Percentiles rank a stretch among this genome's conserved stretches.
Conservation (phyloP, 768 basidiomycete genomes). For the Mycena epipterygia region DNA sequence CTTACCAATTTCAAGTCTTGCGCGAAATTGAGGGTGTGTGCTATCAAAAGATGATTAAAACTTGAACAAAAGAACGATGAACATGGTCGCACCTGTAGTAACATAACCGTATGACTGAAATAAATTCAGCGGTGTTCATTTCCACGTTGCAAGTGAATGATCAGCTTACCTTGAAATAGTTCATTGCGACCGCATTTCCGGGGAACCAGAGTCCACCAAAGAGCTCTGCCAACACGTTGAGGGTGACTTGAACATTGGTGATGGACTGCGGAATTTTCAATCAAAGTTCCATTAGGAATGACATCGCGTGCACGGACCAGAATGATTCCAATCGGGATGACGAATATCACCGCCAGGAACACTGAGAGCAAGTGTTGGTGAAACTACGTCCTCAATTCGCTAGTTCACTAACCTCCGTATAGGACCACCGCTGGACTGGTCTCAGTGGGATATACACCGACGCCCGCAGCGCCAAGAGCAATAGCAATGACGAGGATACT, state of each 20-base stretch:
- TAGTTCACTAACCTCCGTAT: slow-evolving; percentile 37
- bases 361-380: slow-evolving; percentile 5
- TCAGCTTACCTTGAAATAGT: slow-evolving; percentile 43
- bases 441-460: slow-evolving; percentile 49
- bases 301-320: not conserved
- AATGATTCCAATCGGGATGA: slow-evolving; percentile 50
- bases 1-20: slow-evolving; percentile 47
- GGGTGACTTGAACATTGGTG: slow-evolving; percentile 50
- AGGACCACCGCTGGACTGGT: slow-evolving; percentile 45
- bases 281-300: no score
- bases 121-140: not conserved
- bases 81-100: no score
- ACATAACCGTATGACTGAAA: slow-evolving; percentile 48
- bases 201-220: slow-evolving; percentile 45
- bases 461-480: slow-evolving; percentile 44
- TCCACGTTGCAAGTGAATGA: not conserved
- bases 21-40: slow-evolving; percentile 44
- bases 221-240: slow-evolving; percentile 56
- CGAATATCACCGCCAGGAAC: slow-evolving; percentile 36
- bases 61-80: no score
- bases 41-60: no score
- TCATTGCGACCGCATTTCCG: slow-evolving; percentile 51
- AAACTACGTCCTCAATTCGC: not conserved
- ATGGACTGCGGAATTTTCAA: slow-evolving; percentile 39
- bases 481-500: slow-evolving; percentile 44